Base-by-base conservation (phyloP, 1,284 basidiomycete species). In the Retiboletus fuscus region DNA sequence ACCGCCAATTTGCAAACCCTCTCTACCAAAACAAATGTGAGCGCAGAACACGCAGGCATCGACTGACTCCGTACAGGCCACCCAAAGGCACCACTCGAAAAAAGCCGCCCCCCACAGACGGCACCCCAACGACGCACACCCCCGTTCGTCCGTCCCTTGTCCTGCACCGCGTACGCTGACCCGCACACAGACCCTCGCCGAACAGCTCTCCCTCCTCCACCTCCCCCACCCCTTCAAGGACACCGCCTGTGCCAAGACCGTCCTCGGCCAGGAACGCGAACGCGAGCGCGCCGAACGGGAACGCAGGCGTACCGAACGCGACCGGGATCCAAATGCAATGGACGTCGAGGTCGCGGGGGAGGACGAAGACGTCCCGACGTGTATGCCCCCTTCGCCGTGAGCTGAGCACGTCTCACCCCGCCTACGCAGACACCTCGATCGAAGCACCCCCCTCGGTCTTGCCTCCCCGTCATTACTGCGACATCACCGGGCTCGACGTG, bases 401-500 rank as follows among this genome's bases (percentile, higher is more conserved):
- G n/a, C n/a, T n/a, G n/a, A n/a, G n/a, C n/a, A n/a, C n/a, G n/a
- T 39, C 39, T 44, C n/a, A 4, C 13, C n/a, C 22, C 18, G 11
- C 24, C 20, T n/a, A 13, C n/a, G 49, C 24, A 61, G 94, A 96
- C 76, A 88, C 89, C 1, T 93, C 92, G 2, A 94, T 96, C 62
- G 95, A 96, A 78, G 94, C 95, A 13, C 94, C 95, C 1, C 95
- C 95, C 0, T 95, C 93, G 22, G 80, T 96, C 2, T 83, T 94
- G 11, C 95, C 95, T 5, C 91, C 91, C 66, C 88, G 90, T 73
- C 91, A 92, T 74, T 95, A 94, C 73, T 96, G 95, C 77, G 95
- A 96, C 81, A 94, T 96, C 10, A 96, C 95, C 0, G 95, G 95
- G 0, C 85, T 96, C 11, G 92, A 95, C 82, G 94, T 93, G 69